phyloP scores from a whole-genome alignment of 345 rosid genomes.

The Eucalyptus pumila region DNA sequence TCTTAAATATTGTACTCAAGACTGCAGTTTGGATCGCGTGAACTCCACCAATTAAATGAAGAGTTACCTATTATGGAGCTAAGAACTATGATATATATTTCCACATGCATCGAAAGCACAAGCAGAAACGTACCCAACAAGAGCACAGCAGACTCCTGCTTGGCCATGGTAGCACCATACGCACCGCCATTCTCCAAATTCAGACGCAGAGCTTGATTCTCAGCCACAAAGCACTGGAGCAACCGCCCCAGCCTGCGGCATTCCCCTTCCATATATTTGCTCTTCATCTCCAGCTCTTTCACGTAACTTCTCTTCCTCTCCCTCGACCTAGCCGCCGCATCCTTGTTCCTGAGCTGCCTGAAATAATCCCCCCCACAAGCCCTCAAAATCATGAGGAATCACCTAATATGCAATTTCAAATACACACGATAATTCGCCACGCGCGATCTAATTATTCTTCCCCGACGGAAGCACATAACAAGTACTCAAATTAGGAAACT shows the following conservation, averaged over 20 bases:
- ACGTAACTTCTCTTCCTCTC: constrained; percentile 81
- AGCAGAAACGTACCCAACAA: neutral
- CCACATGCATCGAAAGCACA: neutral
- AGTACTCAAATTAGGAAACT: neutral
- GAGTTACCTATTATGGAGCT: neutral
- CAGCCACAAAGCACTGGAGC: constrained; percentile 66
- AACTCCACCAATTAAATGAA: neutral
- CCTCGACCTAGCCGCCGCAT: constrained; percentile 81
- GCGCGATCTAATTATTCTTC: neutral
- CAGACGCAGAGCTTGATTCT: constrained; percentile 72
- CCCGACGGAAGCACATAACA: neutral
- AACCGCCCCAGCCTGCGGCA: constrained; percentile 65
- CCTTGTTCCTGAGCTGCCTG: constrained; percentile 88
- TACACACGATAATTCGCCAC: neutral
- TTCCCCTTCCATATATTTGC: constrained; percentile 70
- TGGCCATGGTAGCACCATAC: constrained; percentile 52
- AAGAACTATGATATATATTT: neutral
- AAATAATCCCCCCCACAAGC: neutral
- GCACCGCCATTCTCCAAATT: constrained; percentile 34
- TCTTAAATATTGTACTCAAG: neutral
- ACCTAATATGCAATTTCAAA: neutral
- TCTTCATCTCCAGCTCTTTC: constrained; percentile 71
- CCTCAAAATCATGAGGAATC: neutral
- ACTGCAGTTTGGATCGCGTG: neutral
- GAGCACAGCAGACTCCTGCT: constrained; percentile 30